phyloP scores from a whole-genome alignment of 2,329 filamentous ascomycete species.

The Myriosclerotinia duriaeana region DNA sequence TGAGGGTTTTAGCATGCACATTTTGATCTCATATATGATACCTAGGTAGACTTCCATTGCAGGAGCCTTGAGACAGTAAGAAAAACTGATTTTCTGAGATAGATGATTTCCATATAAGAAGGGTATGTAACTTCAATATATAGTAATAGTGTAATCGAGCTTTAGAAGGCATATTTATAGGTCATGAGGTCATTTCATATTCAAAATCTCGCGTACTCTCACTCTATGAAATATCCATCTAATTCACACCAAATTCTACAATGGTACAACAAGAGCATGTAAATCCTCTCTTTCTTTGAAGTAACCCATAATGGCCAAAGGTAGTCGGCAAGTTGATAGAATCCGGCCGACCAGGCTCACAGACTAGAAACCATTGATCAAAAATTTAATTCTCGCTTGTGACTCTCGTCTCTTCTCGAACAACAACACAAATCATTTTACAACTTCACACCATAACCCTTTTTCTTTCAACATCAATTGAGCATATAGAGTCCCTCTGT shows the following conservation, averaged over 20 bases:
- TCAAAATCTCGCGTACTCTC: no score
- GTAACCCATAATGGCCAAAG: background rate
- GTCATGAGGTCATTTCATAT: no score
- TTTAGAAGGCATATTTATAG: no score
- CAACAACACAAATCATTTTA: background rate
- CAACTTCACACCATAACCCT: background rate
- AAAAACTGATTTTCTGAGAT: no score
- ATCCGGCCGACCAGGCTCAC: conserved; percentile 4
- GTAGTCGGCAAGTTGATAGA: background rate
- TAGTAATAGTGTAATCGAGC: no score
- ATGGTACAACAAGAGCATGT: no score
- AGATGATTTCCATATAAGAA: no score
- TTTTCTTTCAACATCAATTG: background rate
- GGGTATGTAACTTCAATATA: no score
- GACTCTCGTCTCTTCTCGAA: no score
- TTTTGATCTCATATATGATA: background rate
- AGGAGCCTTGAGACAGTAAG: background rate
- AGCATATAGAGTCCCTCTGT: conserved; percentile 19
- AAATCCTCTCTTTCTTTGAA: background rate
- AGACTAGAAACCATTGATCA: background rate
- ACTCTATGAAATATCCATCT: no score
- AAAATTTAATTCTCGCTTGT: background rate
- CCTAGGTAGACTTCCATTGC: accelerated
- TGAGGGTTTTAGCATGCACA: no score
- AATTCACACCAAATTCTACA: no score